Conservation (phyloP, 768 basidiomycete genomes). For the Tylopilus sp. region DNA sequence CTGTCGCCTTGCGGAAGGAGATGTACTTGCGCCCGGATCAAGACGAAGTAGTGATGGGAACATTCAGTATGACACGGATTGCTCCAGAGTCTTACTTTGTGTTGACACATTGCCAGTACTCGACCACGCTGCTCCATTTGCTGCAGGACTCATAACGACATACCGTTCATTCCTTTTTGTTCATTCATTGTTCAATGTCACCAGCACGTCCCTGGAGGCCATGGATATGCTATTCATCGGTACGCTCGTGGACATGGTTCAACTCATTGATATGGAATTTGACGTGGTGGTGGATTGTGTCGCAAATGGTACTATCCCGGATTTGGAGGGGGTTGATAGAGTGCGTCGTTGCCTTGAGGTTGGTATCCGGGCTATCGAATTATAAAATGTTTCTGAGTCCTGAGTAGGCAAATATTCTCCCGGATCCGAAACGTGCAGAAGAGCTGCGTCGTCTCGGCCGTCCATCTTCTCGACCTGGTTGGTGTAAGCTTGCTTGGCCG, state of each 20-base stretch:
- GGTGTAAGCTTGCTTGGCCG: conserved; percentile 14
- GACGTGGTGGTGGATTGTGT: conserved; percentile 10
- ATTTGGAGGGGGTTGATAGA: not conserved
- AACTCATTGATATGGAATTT: conserved; percentile 2
- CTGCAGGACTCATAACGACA: not conserved
- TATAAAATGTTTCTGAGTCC: not conserved
- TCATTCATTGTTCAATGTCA: conserved; percentile 4
- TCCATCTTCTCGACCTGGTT: conserved; percentile 5
- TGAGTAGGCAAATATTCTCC: not conserved
- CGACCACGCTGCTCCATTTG: conserved; percentile 1
- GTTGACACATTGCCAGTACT: not conserved
- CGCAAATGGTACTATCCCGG: conserved; percentile 8
- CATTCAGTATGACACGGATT: conserved; percentile 3
- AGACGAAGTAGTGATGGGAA: conserved; percentile 7
- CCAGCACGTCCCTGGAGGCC: not conserved
- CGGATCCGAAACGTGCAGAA: conserved; percentile 3
- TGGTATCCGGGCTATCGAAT: not conserved
- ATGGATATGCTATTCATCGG: conserved; percentile 4
- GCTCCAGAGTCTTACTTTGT: not conserved
- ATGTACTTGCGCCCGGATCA: not conserved
- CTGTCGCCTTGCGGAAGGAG: not conserved
- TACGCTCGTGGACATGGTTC: conserved; percentile 12
- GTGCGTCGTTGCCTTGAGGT: conserved; percentile 3
- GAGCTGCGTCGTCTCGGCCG: conserved; percentile 11
- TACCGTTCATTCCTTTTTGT: conserved; percentile 9